Conservation (phyloP, 208 protist species). For the Crithidia acanthocephali region DNA sequence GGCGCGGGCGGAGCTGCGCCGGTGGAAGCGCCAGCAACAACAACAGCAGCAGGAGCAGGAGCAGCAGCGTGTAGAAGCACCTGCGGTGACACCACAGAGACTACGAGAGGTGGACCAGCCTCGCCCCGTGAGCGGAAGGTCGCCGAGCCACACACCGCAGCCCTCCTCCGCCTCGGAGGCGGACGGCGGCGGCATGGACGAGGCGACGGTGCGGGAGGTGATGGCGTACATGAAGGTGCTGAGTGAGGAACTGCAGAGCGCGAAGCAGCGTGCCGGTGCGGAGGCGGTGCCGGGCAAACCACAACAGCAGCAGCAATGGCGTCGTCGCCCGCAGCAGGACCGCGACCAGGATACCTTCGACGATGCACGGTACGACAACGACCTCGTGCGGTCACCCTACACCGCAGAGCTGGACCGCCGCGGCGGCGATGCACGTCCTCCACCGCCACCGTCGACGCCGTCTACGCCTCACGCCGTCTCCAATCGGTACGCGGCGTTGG, state of each 20-base stretch:
- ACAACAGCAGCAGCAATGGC: conserved; percentile 9
- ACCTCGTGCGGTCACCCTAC: conserved; percentile 9
- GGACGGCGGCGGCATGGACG: conserved; percentile 21
- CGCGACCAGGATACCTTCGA: background rate
- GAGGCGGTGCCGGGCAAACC: background rate
- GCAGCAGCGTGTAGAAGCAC: background rate
- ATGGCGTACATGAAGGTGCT: conserved; percentile 70
- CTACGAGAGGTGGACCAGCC: background rate
- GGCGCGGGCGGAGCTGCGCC: conserved; percentile 68
- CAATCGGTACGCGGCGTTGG: conserved; percentile 20
- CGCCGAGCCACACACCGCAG: background rate
- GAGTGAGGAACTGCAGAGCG: conserved; percentile 57
- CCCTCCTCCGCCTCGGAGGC: conserved; percentile 14
- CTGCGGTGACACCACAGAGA: background rate
- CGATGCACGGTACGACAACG: background rate
- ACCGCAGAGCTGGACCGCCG: background rate
- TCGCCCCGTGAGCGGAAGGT: background rate
- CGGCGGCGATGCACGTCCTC: background rate
- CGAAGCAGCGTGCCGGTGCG: conserved; percentile 11
- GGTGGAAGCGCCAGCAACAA: conserved; percentile 50
- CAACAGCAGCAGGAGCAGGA: conserved; percentile 24
- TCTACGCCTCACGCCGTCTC: background rate
- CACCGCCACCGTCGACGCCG: background rate
- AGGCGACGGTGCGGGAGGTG: conserved; percentile 47
- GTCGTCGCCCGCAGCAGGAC: background rate